Percentiles rank a stretch among this genome's conserved stretches.
Conservation (phyloP, 192 early-diverging fungal species). For the Linnemannia exigua region DNA sequence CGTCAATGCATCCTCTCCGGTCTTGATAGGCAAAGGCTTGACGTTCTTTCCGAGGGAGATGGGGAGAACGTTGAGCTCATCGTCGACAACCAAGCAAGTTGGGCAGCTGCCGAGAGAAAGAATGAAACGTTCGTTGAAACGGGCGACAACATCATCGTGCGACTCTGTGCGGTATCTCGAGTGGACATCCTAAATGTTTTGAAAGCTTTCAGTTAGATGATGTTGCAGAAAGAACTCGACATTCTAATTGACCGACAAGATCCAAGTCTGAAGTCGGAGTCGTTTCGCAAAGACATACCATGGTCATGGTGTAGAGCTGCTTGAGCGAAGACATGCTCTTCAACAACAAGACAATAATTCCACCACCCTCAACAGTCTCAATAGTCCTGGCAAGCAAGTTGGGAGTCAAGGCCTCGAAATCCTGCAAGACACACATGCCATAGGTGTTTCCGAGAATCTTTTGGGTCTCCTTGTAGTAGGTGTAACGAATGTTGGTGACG, state of each 20-base stretch:
- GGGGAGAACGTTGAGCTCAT: constrained; percentile 98
- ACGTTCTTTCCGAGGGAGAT: constrained; percentile 94
- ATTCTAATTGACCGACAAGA: not conserved
- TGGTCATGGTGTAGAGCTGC: constrained; percentile 98
- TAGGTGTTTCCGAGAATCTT: constrained; percentile 98
- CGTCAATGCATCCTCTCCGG: constrained; percentile 61
- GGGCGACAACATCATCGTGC: constrained; percentile 91
- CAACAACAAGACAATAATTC: constrained; percentile 92
- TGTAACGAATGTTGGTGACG: constrained; percentile 96
- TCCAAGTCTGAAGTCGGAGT: not conserved
- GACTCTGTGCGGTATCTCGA: constrained; percentile 94
- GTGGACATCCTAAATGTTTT: constrained; percentile 87
- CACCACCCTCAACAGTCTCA: constrained; percentile 99
- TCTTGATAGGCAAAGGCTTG: constrained; percentile 83
- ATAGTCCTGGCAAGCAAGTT: constrained; percentile 97
- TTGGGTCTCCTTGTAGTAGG: constrained; percentile 99
- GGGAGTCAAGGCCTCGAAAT: constrained; percentile 99
- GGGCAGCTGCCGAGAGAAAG: constrained; percentile 91
- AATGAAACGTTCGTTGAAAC: constrained; percentile 99
- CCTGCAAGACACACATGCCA: constrained; percentile 98
- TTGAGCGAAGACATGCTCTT: constrained; percentile 97
- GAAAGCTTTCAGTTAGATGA: not conserved
- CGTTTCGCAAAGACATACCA: constrained; percentile 66
- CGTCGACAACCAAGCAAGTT: constrained; percentile 94
- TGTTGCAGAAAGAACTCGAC: too few species aligned